Evolutionary conservation across 2,329 filamentous ascomycete genomes (phyloP).

Genomic region (Fusarium gaditjirri): DNA sequence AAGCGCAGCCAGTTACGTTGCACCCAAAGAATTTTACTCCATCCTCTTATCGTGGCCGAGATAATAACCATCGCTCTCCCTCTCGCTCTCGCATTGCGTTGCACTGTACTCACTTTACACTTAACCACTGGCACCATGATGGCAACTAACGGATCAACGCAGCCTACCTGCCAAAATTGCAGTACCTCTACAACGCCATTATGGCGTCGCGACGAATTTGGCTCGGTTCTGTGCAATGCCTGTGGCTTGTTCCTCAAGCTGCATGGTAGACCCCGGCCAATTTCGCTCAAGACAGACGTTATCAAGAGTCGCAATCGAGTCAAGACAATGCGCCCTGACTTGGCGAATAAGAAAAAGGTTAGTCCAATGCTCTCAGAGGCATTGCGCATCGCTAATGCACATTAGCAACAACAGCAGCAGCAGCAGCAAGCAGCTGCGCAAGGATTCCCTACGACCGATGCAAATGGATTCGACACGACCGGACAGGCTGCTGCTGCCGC

Average conservation of each 20-base stretch:
- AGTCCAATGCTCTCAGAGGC: constrained; percentile 1
- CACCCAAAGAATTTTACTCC: constrained; percentile 50
- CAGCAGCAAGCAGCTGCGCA: constrained; percentile 54
- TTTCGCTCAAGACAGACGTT: constrained; percentile 97
- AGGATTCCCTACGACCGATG: constrained; percentile 55
- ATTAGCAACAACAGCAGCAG: constrained; percentile 39
- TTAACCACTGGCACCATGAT: constrained; percentile 56
- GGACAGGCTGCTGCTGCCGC: constrained; percentile 61
- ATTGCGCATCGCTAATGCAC: constrained; percentile 11
- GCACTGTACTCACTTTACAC: constrained; percentile 33
- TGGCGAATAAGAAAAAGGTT: constrained; percentile 87
- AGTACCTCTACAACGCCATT: constrained; percentile 93
- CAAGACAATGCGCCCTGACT: constrained; percentile 83
- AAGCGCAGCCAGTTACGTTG: constrained; percentile 42
- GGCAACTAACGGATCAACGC: constrained; percentile 71
- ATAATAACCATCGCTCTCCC: constrained; percentile 49
- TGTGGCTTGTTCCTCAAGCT: constrained; percentile 98
- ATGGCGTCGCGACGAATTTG: constrained; percentile 96
- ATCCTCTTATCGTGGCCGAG: constrained; percentile 54
- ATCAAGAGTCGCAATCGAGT: constrained; percentile 99
- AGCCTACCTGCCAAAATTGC: constrained; percentile 98
- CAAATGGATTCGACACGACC: constrained; percentile 68
- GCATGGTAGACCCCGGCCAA: constrained; percentile 90
- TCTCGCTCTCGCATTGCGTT: constrained; percentile 38
- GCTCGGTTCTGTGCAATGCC: constrained; percentile 96